Evolutionary conservation across 2,329 filamentous ascomycete species (phyloP).

Genomic region (Diaporthe humulicola): DNA sequence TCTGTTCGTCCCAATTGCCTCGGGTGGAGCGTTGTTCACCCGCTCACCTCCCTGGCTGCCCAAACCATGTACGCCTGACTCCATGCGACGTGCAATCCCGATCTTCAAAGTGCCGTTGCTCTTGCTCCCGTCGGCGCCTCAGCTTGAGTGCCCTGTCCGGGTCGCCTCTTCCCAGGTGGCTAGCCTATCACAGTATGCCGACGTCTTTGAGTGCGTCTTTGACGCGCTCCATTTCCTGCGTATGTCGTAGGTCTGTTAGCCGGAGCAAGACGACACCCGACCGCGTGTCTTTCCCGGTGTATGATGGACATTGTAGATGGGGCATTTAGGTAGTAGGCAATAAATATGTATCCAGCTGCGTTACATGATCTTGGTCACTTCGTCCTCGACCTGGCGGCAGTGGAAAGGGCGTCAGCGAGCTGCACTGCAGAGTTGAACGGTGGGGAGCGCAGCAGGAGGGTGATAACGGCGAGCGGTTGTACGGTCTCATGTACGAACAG

Average conservation of each 20-base stretch:
- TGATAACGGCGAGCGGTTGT: neutral
- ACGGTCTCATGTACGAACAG: neutral
- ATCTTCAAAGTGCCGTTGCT: conserved; percentile 1
- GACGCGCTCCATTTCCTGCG: conserved; percentile 61
- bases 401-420: conserved; percentile 66
- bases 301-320: conserved; percentile 30
- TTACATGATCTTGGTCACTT: conserved; percentile 92
- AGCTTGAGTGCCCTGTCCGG: neutral
- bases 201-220: conserved; percentile 44
- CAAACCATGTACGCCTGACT: conserved; percentile 24
- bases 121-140: conserved; percentile 9
- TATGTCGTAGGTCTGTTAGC: conserved; percentile 41
- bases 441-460: conserved; percentile 16
- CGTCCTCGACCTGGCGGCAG: conserved; percentile 82
- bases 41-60: neutral
- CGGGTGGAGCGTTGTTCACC: neutral
- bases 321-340: conserved; percentile 14
- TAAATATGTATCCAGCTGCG: conserved; percentile 43
- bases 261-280: conserved; percentile 23
- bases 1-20: conserved; percentile 2
- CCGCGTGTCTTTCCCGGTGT: conserved; percentile 24
- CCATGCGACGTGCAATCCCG: conserved; percentile 13
- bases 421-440: conserved; percentile 37
- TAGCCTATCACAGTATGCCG: conserved; percentile 33
- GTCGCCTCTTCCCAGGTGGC: neutral